Conservation (phyloP, 352 stramenopile species). For the Phytophthora macrochlamydospora region DNA sequence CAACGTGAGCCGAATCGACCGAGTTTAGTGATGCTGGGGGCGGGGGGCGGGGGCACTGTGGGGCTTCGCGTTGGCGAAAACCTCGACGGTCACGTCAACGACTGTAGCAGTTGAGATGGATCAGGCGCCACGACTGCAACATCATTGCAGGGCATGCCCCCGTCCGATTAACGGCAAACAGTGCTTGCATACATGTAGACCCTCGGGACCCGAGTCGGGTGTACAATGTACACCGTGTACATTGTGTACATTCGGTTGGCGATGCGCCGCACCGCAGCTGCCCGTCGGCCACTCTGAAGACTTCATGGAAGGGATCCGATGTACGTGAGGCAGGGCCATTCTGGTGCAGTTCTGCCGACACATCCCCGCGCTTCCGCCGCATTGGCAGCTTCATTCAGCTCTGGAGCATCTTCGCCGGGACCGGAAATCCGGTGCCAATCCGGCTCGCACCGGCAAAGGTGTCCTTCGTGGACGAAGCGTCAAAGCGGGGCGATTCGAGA, state of each 20-base stretch:
- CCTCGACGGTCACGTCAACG: no score
- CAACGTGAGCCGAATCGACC: no score
- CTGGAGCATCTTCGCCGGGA: constrained; percentile 12
- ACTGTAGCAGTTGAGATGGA: no score
- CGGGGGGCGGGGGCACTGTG: no score
- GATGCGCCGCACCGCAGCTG: background rate
- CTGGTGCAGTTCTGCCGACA: constrained; percentile 8
- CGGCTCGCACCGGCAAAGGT: background rate
- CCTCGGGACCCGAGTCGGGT: no score
- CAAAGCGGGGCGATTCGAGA: background rate
- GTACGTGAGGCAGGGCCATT: constrained; percentile 5
- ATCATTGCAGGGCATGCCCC: no score
- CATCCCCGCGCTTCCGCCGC: constrained; percentile 10
- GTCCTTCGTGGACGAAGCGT: constrained; percentile 3
- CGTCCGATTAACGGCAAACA: background rate
- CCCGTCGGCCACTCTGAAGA: background rate
- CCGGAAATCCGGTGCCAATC: constrained; percentile 17
- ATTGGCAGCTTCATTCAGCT: constrained; percentile 1
- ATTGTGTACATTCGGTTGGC: background rate
- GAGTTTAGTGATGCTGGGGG: no score
- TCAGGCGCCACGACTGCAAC: no score
- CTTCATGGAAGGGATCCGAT: background rate
- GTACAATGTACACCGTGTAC: no score
- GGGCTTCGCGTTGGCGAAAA: no score
- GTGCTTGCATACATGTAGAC: background rate